Evolutionary conservation across 345 rosid species (phyloP).

Genomic region (Brassica juncea): DNA sequence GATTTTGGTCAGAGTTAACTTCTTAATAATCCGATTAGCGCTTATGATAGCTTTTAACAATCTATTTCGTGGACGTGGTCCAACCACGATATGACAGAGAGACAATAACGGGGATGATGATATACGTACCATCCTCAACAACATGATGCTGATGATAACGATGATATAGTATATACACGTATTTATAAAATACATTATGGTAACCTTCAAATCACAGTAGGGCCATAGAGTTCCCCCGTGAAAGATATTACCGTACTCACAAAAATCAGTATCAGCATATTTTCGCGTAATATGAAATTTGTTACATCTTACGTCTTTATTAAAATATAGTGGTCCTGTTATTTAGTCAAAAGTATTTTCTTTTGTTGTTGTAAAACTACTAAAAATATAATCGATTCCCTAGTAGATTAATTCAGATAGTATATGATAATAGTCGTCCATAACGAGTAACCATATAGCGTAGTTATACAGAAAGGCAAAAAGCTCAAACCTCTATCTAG

Average conservation of each 20-base stretch:
- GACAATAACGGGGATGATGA: constrained; percentile 19
- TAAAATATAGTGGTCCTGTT: neutral
- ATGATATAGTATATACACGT: constrained; percentile 25
- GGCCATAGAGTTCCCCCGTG: constrained; percentile 38
- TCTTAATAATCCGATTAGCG: neutral
- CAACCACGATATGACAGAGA: constrained; percentile 29
- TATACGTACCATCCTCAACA: constrained; percentile 17
- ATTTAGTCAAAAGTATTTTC: neutral
- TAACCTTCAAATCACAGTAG: constrained; percentile 42
- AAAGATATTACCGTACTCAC: constrained; percentile 43
- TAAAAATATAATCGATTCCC: neutral
- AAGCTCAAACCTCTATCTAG: constrained; percentile 1
- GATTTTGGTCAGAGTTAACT: neutral
- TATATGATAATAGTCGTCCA: neutral
- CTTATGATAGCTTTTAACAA: neutral
- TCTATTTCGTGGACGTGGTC: constrained; percentile 18
- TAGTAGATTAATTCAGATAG: neutral
- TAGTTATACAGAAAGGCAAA: neutral
- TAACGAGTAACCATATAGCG: neutral
- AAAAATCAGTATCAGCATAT: constrained; percentile 31
- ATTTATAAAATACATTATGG: constrained; percentile 10
- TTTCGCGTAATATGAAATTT: constrained; percentile 30
- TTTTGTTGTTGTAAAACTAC: neutral
- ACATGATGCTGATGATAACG: constrained; percentile 22
- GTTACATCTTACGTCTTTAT: constrained; percentile 13